Base-by-base conservation (phyloP, 371 early-diverging fungal species). In the Apophysomyces sp. region DNA sequence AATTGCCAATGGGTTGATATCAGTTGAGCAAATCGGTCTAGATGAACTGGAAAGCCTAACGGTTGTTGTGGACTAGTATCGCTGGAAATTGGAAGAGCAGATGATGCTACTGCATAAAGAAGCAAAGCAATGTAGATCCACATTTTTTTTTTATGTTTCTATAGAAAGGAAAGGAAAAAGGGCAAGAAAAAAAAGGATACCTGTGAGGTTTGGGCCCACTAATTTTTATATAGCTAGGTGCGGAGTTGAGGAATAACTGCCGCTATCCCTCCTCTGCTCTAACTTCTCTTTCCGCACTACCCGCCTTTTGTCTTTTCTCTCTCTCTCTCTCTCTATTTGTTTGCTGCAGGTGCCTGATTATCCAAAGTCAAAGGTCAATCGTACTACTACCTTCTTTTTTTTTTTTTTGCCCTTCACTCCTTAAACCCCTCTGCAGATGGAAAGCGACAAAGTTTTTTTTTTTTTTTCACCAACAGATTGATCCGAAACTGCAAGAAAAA, bases 1-100 rank as follows among this genome's bases (percentile, higher is more conserved):
- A 70, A 78, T 26, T 75, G 73, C 75, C 75, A 74, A 32, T 78
- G 78, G 5, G 75, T 75, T 3, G 78, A 59, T 30, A 78, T 21
- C 8, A 73, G 69, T 27, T 78, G 73, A 13, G 73, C 68, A 64
- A 78, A 67, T 16, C 66, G 73, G 39, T 78, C 78, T 9, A 75
- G 49, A 18, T 66, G 66, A 15, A 71, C 63, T 36, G 29, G 52
- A 16, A 39, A 61, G 9, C 49, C 49, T 9, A 9, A 9, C 21
- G n/a, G 9, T 21, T 16, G 24, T 24, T 4, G 24, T 44, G 49
- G 21, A 18, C 11, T n/a, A 21, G 21, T 21, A 18, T 44, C 49
- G n/a, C 24, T 44, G 21, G 49, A 4, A 21, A 44, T 21, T 2
- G 49, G 49, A 9, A 21, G 24, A 18, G 49, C 49, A 44, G 4